Base-by-base conservation (phyloP, 2,329 filamentous ascomycete genomes). In the Thermoascus crustaceus region DNA sequence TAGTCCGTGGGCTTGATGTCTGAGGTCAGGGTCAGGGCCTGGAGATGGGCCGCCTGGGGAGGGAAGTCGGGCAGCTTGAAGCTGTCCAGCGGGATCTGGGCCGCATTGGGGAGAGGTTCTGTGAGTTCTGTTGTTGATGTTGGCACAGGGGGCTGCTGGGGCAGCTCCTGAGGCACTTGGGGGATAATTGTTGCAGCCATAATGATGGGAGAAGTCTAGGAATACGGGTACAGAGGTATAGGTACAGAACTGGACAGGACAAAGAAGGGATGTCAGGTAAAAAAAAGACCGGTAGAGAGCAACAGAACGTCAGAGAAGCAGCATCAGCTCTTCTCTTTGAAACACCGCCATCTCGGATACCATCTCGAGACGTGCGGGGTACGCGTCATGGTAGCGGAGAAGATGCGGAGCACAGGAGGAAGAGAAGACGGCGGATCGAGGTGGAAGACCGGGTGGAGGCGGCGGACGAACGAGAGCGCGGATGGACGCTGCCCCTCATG, bases 1-100 rank as follows among this genome's bases (percentile, higher is more conserved):
- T 71, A 71, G 24, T 67, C 61, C 42, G 64, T 60, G 35, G 67
- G 57, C 41, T 64, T 64, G 52, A 71, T 68, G 47, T 69, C 67
- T 27, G 59, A 61, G 29, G 67, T 70, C n/a, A 71, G 49, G 16
- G 66, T 71, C 10, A 72, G 50, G 18, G 65, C 58, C 37, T 57
- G 58, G 31, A 70, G 56, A n/a, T 48, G 50, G n/a, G 50, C 53
- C 4, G 67, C 66, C 48, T 63, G 52, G 0, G 56, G 50, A 2
- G 67, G 67, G 43, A 71, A 70, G 32, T 54, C 48, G 3, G 68
- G 67, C 9, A 71, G 49, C 11, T 49, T 55, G 55, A 71, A 71
- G 40, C 50, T 49, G 38, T 64, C 54, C 21, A 71, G 55, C 1
- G 66, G 64, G 20, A 70, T 66, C 34, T 70, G 67, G 14, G 67